These are phyloP conservation scores for Pseudocercospora fuligena DNA, from an alignment of 2,329 filamentous ascomycete species.

Conservation along the genomic window DNA sequence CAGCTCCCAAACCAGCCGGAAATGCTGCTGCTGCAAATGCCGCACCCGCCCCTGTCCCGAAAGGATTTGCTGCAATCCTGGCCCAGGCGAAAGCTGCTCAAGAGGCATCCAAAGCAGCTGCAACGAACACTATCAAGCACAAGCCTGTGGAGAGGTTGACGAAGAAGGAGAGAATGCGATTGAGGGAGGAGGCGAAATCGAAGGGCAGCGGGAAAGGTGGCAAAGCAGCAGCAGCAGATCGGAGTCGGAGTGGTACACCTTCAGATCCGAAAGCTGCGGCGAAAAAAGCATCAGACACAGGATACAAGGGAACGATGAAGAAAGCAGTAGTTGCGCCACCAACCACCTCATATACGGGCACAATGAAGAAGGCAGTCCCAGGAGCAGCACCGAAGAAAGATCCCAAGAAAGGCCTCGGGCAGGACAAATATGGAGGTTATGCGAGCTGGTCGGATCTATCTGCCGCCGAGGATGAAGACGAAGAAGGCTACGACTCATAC, in stretches of 20 bases:
- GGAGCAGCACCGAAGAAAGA: constrained; percentile 44
- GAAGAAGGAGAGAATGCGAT: constrained; percentile 57
- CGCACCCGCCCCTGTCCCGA: constrained; percentile 58
- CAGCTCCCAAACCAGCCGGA: constrained; percentile 19
- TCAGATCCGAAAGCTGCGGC: constrained; percentile 27
- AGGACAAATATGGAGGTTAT: constrained; percentile 46
- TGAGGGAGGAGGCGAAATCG: constrained; percentile 47
- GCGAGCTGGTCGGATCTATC: constrained; percentile 45
- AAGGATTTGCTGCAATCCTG: constrained; percentile 75
- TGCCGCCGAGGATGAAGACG: constrained; percentile 63
- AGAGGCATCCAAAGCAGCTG: constrained; percentile 60
- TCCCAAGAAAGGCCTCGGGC: constrained; percentile 40
- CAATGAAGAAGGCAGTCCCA: constrained; percentile 49
- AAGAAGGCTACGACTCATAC: constrained; percentile 78
- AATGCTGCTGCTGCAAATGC: constrained; percentile 14
- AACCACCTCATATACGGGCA: constrained; percentile 49
- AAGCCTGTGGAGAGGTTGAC: constrained; percentile 71
- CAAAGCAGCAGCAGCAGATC: constrained; percentile 31
- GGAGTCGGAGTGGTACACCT: constrained; percentile 37
- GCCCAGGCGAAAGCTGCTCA: constrained; percentile 72
- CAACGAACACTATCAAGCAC: constrained; percentile 73
- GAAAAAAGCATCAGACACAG: constrained; percentile 41
- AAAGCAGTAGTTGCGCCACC: constrained; percentile 28
- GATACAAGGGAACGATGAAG: constrained; percentile 50
- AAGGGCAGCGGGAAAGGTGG: constrained; percentile 45